Conservation (phyloP, 805 yeast species). For the Starmerella riodocensis region DNA sequence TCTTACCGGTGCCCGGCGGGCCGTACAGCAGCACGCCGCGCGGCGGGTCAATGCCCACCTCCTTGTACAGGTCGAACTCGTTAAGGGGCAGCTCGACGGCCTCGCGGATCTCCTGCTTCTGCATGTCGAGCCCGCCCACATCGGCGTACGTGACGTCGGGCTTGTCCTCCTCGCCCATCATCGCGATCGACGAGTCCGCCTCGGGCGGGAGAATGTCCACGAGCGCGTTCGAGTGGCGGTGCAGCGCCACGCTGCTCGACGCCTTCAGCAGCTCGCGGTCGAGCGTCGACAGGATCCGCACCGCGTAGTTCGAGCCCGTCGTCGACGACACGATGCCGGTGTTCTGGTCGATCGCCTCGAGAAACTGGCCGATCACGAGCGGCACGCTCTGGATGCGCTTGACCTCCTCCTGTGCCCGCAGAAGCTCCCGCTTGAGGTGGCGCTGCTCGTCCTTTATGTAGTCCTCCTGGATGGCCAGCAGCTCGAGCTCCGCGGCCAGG, state of each 20-base stretch:
- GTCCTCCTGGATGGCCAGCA: slow-evolving; percentile 79
- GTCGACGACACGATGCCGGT: slow-evolving; percentile 96
- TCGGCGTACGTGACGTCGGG: slow-evolving; percentile 96
- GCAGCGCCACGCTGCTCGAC: slow-evolving; percentile 89
- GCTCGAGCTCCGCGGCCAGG: slow-evolving; percentile 79
- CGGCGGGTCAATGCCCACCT: slow-evolving; percentile 98
- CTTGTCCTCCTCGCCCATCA: slow-evolving; percentile 85
- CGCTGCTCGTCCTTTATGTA: slow-evolving; percentile 97
- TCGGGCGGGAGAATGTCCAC: slow-evolving; percentile 98
- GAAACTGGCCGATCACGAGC: slow-evolving; percentile 91
- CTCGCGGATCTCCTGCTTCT: slow-evolving; percentile 95
- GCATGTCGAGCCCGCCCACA: slow-evolving; percentile 98
- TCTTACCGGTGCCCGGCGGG: slow-evolving; percentile 99
- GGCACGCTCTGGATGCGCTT: slow-evolving; percentile 96
- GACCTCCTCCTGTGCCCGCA: slow-evolving; percentile 96
- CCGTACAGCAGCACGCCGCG: slow-evolving; percentile 95
- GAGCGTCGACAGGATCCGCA: slow-evolving; percentile 81
- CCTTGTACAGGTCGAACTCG: slow-evolving; percentile 89
- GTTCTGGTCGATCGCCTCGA: slow-evolving; percentile 92
- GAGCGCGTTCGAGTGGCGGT: slow-evolving; percentile 94
- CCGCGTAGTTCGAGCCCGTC: slow-evolving; percentile 95
- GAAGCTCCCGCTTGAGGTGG: slow-evolving; percentile 82
- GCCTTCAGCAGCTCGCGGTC: slow-evolving; percentile 92
- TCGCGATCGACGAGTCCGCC: slow-evolving; percentile 91
- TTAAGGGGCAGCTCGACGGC: slow-evolving; percentile 95